Conservation (phyloP, 495 filamentous ascomycete genomes). For the Podospora sp. region DNA sequence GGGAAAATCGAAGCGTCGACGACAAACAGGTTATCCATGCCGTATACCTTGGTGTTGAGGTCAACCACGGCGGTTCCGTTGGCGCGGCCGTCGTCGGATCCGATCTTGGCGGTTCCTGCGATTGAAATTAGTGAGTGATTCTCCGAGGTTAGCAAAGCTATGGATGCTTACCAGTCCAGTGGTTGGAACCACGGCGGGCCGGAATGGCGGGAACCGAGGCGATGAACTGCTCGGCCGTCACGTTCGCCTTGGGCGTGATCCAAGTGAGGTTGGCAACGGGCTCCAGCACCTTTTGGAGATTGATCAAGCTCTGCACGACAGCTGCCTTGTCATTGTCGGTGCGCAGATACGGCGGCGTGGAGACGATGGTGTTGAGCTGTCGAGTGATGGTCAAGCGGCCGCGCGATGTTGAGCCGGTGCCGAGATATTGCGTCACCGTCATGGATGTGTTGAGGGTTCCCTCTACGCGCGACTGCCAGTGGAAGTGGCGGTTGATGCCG, state of each 20-base stretch:
- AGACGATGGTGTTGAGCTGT: constrained; percentile 56
- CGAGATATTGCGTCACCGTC: constrained; percentile 66
- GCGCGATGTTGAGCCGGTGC: constrained; percentile 59
- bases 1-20: constrained; percentile 68
- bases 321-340: constrained; percentile 50
- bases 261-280: constrained; percentile 56
- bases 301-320: constrained; percentile 58
- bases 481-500: constrained; percentile 62
- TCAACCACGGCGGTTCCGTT: constrained; percentile 69
- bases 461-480: constrained; percentile 65
- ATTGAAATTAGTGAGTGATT: background rate
- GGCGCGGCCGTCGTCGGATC: constrained; percentile 63
- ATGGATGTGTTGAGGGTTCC: constrained; percentile 52
- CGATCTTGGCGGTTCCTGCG: constrained; percentile 62
- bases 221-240: constrained; percentile 57
- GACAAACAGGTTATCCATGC: constrained; percentile 69
- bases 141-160: background rate
- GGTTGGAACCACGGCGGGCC: constrained; percentile 62
- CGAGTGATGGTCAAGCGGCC: constrained; percentile 62
- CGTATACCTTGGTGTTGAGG: constrained; percentile 69
- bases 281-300: constrained; percentile 56
- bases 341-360: constrained; percentile 53
- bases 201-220: constrained; percentile 53
- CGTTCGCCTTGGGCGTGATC: constrained; percentile 52
- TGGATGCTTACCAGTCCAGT: constrained; percentile 57